Base-by-base conservation (phyloP, 2,329 filamentous ascomycete species). In the Tolypocladium album region DNA sequence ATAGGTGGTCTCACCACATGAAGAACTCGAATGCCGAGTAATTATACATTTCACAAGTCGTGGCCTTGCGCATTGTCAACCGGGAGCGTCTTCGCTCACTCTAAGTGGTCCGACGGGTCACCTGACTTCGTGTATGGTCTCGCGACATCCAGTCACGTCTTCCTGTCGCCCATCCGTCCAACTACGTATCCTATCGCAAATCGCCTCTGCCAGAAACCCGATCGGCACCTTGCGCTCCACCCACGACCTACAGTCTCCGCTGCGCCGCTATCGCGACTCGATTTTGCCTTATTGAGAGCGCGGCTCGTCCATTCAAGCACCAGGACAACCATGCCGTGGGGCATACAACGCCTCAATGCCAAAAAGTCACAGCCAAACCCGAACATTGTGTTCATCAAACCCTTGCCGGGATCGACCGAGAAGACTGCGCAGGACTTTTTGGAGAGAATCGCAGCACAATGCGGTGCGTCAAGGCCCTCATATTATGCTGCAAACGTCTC, bases 331-430 rank as follows among this genome's bases (percentile, higher is more conserved):
- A 94, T 94, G 90, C 88, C 89, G 57, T 76, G 90, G 60, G 89
- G 89, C 58, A 89, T 91, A 69, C 83, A 90, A 75, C 84, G 90
- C 63, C 78, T 95, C 57, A 96, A 96, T 68, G 86, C 86, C 66
- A 88, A 83, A 68, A 83, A 80, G 55, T 84, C 87, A 59, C 87
- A 89, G 61, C 90, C 90, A 9, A 95, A 94, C 67, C 79, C 84
- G 27, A 83, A 85, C 62, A 90, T 96, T 66, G 84, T 90, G 70
- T 96, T 96, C 77, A 93, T 96, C 75, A 92, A 92, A 68, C 86
- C 90, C 1, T 78, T 92, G 0, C 79, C 85, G 17, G 88, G 88
- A 0, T 75, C 82, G 0, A 82, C 87, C 63, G 81, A 88, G 68
- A 75, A 78, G 2, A 78, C 80, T 9, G 85, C 89, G 0, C 84